Percentiles rank a stretch among this genome's conserved stretches.
Conservation (phyloP, 2,329 filamentous ascomycete genomes). For the Epichloe aotearoae region DNA sequence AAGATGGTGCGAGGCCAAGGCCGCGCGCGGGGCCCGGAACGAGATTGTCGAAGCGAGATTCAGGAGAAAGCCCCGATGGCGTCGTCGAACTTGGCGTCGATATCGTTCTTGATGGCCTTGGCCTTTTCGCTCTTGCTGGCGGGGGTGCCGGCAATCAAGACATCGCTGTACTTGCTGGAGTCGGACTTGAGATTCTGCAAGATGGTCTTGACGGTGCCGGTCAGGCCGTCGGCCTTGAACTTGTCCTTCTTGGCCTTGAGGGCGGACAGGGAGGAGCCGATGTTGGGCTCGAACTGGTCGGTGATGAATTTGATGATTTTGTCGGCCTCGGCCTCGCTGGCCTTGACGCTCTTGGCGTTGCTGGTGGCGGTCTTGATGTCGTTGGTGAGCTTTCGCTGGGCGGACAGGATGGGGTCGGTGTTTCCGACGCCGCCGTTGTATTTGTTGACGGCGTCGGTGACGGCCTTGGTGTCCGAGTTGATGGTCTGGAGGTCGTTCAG, state of each 20-base stretch:
- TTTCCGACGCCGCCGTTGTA: not conserved
- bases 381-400: not conserved
- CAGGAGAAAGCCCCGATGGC: slow-evolving; percentile 1
- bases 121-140: not conserved
- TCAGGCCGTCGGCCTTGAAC: not conserved
- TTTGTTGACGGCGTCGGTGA: not conserved
- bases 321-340: not conserved
- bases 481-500: not conserved
- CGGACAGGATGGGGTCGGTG: not conserved
- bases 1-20: too few relatives aligned
- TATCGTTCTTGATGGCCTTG: not conserved
- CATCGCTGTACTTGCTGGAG: not conserved
- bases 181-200: not conserved
- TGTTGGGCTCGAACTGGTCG: not conserved
- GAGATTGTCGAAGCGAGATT: too few relatives aligned
- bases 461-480: not conserved
- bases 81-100: not conserved
- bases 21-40: too few relatives aligned
- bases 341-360: not conserved
- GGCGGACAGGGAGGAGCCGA: not conserved
- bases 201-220: not conserved
- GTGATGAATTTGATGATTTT: not conserved
- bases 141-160: not conserved
- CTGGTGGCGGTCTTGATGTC: not conserved
- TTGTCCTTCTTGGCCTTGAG: not conserved